These are phyloP conservation scores for Cinnamomum micranthum DNA, from an alignment of 164 flowering plant genomes.

Conservation along the genomic window DNA sequence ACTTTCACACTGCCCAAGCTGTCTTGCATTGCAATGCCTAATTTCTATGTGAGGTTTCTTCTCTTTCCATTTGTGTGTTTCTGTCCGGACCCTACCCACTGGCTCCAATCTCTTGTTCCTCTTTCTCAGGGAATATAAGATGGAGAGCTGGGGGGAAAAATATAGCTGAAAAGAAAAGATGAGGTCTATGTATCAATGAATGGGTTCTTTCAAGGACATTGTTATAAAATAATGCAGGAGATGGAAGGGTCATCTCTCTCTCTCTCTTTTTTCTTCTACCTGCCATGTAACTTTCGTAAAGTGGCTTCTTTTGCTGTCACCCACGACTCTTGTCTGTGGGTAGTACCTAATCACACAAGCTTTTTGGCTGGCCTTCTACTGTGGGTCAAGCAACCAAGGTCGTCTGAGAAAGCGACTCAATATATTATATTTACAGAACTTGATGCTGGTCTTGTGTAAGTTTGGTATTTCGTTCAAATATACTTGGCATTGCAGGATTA, in stretches of 20 bases:
- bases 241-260: neutral
- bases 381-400: too few species aligned
- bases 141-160: neutral
- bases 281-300: neutral
- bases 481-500: too few species aligned
- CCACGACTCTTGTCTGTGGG: constrained; percentile 15
- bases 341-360: constrained; percentile 10
- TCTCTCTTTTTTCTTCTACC: neutral
- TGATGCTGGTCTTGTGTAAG: neutral
- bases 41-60: neutral
- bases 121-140: constrained; percentile 8
- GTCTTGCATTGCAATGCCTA: neutral
- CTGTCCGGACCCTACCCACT: constrained; percentile 4
- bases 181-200: neutral
- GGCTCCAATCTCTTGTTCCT: constrained; percentile 12
- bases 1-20: neutral
- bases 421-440: neutral
- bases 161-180: neutral
- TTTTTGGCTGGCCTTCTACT: constrained; percentile 7
- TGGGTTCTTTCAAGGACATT: neutral
- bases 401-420: too few species aligned
- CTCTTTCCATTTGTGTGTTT: neutral
- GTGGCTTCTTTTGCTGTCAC: constrained; percentile 15
- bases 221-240: neutral
- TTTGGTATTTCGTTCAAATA: neutral